Percentiles rank a stretch among this genome's conserved stretches.
phyloP scores from a whole-genome alignment of 202 grass and related monocot genomes.

The Schoenoplectus tabernaemontani region DNA sequence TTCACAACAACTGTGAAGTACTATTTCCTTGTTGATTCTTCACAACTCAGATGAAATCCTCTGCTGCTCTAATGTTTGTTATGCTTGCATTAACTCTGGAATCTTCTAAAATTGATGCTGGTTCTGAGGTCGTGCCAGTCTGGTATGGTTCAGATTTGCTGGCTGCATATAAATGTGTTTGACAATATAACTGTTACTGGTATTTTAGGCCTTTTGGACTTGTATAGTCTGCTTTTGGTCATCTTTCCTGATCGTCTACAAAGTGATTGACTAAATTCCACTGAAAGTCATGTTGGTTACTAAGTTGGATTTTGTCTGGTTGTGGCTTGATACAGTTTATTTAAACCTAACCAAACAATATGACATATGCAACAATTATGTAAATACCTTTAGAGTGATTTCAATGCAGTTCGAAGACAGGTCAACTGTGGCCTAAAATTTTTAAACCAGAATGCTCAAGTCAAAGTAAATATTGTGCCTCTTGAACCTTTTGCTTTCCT shows the following conservation, averaged over 20 bases:
- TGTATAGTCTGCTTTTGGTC: neutral
- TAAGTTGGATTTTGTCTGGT: neutral
- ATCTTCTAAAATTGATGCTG: neutral
- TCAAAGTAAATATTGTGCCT: conserved; percentile 44
- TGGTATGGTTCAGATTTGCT: neutral
- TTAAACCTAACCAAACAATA: neutral
- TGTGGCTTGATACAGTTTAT: neutral
- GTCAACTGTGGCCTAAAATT: conserved; percentile 55
- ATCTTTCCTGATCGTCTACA: neutral
- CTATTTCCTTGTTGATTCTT: conserved; percentile 1
- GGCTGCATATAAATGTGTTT: neutral
- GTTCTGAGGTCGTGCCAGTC: neutral
- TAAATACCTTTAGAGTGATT: conserved; percentile 38
- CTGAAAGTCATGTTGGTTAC: neutral
- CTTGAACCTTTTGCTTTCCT: conserved; percentile 46
- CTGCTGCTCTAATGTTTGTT: neutral
- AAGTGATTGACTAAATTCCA: neutral
- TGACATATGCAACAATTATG: neutral
- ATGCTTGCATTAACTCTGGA: neutral
- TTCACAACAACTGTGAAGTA: conserved; percentile 40
- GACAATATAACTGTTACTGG: neutral
- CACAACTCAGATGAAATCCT: neutral
- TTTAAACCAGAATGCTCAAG: conserved; percentile 26
- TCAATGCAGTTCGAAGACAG: conserved; percentile 55
- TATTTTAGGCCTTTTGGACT: neutral